Percentiles rank a stretch among this genome's conserved stretches.
Conservation (phyloP, 1,139 yeast species). For the Nadsonia starkeyi-henricii region DNA sequence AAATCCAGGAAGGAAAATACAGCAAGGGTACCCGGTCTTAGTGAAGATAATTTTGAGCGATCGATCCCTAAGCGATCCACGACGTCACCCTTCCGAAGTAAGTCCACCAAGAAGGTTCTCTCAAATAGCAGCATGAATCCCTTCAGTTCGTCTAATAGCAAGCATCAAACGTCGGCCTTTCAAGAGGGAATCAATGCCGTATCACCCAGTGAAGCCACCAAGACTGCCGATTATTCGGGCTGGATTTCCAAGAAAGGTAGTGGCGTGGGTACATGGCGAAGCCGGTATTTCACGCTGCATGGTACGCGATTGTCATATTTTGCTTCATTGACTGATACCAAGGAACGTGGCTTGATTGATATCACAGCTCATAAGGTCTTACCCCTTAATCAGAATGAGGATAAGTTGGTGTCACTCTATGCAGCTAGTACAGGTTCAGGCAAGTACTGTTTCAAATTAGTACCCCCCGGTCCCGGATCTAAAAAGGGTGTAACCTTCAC, state of each 20-base stretch:
- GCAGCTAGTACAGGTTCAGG: conserved; percentile 94
- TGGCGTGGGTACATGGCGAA: conserved; percentile 76
- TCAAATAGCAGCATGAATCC: conserved; percentile 2
- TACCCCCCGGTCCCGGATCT: conserved; percentile 97
- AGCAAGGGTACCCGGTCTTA: too few species aligned
- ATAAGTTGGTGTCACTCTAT: conserved; percentile 66
- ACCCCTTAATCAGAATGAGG: conserved; percentile 60
- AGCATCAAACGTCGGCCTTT: conserved; percentile 69
- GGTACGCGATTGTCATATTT: conserved; percentile 89
- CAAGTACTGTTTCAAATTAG: conserved; percentile 75
- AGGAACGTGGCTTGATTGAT: conserved; percentile 87
- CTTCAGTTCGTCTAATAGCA: conserved; percentile 10
- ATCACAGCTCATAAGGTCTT: conserved; percentile 88
- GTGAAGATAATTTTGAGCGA: too few species aligned
- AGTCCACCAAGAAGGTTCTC: conserved; percentile 8
- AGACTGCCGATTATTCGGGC: conserved; percentile 67
- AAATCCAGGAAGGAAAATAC: background rate
- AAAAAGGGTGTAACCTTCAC: conserved; percentile 91
- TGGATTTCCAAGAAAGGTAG: conserved; percentile 94
- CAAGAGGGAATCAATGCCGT: conserved; percentile 76
- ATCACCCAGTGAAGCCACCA: conserved; percentile 66
- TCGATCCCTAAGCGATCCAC: conserved; percentile 6
- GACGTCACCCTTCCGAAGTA: conserved; percentile 3
- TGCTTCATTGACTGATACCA: conserved; percentile 60
- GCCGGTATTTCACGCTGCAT: conserved; percentile 76